Evolutionary conservation across 2,329 filamentous ascomycete species (phyloP), one percentile per base, ranked within the genome.

Genomic region (Botrytis sinoallii): DNA sequence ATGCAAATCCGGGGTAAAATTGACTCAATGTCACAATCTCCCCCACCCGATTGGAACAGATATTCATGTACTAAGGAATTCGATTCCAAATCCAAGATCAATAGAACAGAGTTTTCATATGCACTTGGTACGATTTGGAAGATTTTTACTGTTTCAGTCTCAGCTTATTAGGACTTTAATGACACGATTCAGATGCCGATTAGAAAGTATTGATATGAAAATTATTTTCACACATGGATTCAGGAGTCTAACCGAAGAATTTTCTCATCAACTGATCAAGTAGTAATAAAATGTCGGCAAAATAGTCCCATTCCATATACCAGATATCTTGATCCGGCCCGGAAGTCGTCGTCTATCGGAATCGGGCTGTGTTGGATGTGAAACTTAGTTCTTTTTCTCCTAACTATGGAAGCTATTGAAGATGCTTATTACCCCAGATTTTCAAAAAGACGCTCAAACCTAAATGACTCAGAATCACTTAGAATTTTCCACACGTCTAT

Each of bases 31-130:
- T 57, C 25, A 6, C 14, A 8, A 4, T 18, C 14, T 29, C 6
- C 14, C n/a, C 18, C 14, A 57, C 18, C 6, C 14, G 7, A 29
- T 32, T 57, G 14, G 52, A 29, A n/a, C 29, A 8, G 14, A 14
- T 18, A 18, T 57, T 18, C n/a, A 57, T 18, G 6, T 32, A 29
- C 16, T 29, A 18, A 29, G n/a, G 18, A 57, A 16, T 4, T 57
- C 0, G n/a, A 57, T 18, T 18, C 8, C n/a, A 29, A 57, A 29
- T 14, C 52, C 6, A 29, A 18, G 25, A 18, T 18, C n/a, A 29
- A 57, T 4, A 9, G 52, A 1, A 29, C 0, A 16, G 2, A 57
- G 2, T 18, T 18, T 18, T 6, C 52, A 29, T 1, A 9, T 29
- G 7, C 1, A 57, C 14, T 9, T n/a, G n/a, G 52, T 57, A 32